Percentiles rank a stretch among this genome's conserved stretches.
Evolutionary conservation across 1,284 basidiomycete species (phyloP).

Genomic region (Ustilago trichophora): DNA sequence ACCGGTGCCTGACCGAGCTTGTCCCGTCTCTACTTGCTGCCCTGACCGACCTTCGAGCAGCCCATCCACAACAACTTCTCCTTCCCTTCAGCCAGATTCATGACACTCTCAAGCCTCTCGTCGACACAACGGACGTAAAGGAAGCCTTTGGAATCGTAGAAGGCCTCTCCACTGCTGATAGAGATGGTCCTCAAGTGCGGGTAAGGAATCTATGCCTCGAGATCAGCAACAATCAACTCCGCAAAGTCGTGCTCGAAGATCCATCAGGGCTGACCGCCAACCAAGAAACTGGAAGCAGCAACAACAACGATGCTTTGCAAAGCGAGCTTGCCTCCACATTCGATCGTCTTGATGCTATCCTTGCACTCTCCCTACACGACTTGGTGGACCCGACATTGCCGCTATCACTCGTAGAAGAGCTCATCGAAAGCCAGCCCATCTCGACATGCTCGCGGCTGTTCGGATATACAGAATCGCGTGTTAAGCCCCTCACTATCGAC

Average conservation of each 20-base stretch:
- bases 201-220: constrained; percentile 40
- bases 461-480: constrained; percentile 48
- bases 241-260: constrained; percentile 34
- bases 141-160: constrained; percentile 15
- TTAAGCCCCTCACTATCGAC: constrained; percentile 48
- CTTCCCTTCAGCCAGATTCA: constrained; percentile 14
- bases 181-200: constrained; percentile 16
- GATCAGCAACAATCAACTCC: constrained; percentile 46
- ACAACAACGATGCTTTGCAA: neutral
- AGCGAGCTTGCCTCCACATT: constrained; percentile 9
- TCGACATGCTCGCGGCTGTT: constrained; percentile 52
- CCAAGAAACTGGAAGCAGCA: neutral
- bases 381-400: constrained; percentile 49
- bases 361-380: constrained; percentile 37
- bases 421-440: constrained; percentile 51
- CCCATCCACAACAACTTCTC: constrained; percentile 11
- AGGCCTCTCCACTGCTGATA: constrained; percentile 6
- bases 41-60: constrained; percentile 11
- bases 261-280: constrained; percentile 5
- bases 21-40: constrained; percentile 17
- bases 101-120: constrained; percentile 15
- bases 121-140: neutral
- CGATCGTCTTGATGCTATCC: constrained; percentile 49
- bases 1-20: constrained; percentile 19
- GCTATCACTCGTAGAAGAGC: constrained; percentile 50